phyloP scores from a whole-genome alignment of 2,329 filamentous ascomycete genomes.

The Trichocomaceae sp. region DNA sequence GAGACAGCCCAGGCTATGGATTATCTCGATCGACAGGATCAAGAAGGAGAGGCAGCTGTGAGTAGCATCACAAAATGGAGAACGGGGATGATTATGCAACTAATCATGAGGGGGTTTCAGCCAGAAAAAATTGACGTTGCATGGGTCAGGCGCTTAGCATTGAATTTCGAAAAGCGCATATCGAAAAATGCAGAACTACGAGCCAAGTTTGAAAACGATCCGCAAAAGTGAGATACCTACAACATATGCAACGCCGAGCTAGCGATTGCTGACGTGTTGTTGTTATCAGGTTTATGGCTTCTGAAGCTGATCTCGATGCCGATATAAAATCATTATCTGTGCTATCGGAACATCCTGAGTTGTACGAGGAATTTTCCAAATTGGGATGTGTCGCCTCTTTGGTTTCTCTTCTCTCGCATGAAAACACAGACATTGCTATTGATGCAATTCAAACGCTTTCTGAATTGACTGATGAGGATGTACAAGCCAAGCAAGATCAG shows the following conservation, averaged over 20 bases:
- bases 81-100: not conserved
- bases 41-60: constrained; percentile 44
- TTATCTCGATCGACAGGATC: constrained; percentile 68
- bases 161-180: constrained; percentile 86
- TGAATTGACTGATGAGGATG: constrained; percentile 90
- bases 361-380: constrained; percentile 74
- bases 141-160: constrained; percentile 75
- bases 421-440: constrained; percentile 96
- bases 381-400: constrained; percentile 67
- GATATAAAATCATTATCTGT: constrained; percentile 83
- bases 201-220: constrained; percentile 73
- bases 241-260: not conserved
- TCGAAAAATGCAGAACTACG: constrained; percentile 84
- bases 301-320: constrained; percentile 82
- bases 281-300: constrained; percentile 57
- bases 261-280: constrained; percentile 17
- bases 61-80: constrained; percentile 9
- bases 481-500: constrained; percentile 69
- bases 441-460: constrained; percentile 81
- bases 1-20: constrained; percentile 79
- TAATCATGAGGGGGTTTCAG: constrained; percentile 13
- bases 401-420: constrained; percentile 78
- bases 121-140: constrained; percentile 72
- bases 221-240: constrained; percentile 56
- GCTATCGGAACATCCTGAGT: constrained; percentile 74